A percentile compares a stretch with the other conserved stretches of the same genome.
Conservation (phyloP, 179 eudicot genomes). For the Camellia oleifera region DNA sequence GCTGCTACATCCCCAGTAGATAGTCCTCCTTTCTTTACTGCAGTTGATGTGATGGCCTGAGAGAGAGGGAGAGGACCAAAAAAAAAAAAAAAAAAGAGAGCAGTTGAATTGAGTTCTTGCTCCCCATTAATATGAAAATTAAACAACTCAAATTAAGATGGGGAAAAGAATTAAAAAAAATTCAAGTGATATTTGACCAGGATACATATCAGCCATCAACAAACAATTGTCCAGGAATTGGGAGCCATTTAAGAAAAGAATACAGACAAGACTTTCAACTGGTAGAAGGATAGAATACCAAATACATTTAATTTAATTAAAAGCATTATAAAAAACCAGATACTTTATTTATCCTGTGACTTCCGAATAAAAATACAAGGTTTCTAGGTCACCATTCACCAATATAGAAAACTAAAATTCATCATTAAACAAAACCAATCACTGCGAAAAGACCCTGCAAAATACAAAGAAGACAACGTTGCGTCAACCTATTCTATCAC, state of each 20-base stretch:
- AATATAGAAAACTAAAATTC: background rate
- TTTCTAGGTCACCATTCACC: background rate
- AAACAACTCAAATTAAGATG: background rate
- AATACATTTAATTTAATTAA: background rate
- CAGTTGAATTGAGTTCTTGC: background rate
- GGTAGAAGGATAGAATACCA: background rate
- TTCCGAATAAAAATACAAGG: background rate
- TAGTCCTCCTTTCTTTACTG: conserved; percentile 95
- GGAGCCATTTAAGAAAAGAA: background rate
- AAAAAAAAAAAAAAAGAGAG: background rate
- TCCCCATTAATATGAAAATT: background rate
- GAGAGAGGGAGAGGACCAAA: background rate
- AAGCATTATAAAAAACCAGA: background rate
- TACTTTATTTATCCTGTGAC: background rate
- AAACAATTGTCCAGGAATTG: background rate
- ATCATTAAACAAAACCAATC: background rate
- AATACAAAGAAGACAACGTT: too few species aligned
- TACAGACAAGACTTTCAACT: background rate
- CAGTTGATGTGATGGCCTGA: conserved; percentile 85
- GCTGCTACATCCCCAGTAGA: conserved; percentile 87
- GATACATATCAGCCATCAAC: background rate
- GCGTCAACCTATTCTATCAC: too few species aligned
- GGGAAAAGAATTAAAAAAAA: background rate
- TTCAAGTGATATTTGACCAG: background rate
- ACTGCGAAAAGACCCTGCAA: background rate